Conservation (phyloP, 345 rosid species). For the Fremontodendron californicum region DNA sequence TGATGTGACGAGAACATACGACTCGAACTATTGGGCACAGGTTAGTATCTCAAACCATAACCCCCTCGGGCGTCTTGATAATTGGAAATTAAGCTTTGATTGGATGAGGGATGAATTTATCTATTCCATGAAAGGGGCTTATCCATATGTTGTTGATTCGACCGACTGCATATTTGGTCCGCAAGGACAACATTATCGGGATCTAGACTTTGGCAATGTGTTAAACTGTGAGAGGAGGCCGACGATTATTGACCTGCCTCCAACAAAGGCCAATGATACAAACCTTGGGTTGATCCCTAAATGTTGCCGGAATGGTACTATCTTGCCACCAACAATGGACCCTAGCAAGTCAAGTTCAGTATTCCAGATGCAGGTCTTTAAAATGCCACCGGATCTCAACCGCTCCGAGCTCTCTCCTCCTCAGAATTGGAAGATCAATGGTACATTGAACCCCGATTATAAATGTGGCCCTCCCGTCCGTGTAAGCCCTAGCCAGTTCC, state of each 20-base stretch:
- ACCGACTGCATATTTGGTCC: constrained; percentile 73
- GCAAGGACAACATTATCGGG: constrained; percentile 52
- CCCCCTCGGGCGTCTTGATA: constrained; percentile 88
- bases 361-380: constrained; percentile 81
- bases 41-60: constrained; percentile 81
- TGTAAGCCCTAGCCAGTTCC: constrained; percentile 75
- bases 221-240: constrained; percentile 85
- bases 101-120: constrained; percentile 91
- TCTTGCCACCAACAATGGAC: constrained; percentile 77
- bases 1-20: constrained; percentile 79
- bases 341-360: constrained; percentile 74
- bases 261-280: constrained; percentile 77
- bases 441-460: constrained; percentile 79
- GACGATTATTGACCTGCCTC: constrained; percentile 79
- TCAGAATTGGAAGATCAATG: constrained; percentile 78
- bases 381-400: constrained; percentile 89
- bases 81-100: constrained; percentile 93
- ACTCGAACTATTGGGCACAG: constrained; percentile 70
- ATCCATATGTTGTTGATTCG: constrained; percentile 74
- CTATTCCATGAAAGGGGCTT: constrained; percentile 79
- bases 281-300: constrained; percentile 55
- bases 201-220: constrained; percentile 61
- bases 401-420: constrained; percentile 67
- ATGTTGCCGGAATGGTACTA: constrained; percentile 89
- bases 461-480: constrained; percentile 78